Conservation (phyloP, 2,329 filamentous ascomycete genomes). For the Tolypocladium pustulatum region DNA sequence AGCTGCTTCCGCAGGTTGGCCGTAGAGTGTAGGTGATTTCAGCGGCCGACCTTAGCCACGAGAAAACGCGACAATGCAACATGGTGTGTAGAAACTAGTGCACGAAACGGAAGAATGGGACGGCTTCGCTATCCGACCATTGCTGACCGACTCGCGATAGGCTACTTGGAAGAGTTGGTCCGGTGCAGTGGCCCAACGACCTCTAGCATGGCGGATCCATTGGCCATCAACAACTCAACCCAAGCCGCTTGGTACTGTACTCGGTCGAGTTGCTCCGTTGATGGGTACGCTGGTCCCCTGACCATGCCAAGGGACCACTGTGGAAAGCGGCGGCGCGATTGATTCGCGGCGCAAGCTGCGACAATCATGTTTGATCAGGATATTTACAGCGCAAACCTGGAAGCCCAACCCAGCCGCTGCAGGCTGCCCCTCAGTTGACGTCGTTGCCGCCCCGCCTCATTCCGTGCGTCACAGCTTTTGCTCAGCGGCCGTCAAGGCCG, state of each 20-base stretch:
- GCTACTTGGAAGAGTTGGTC: background rate
- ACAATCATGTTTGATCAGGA: background rate
- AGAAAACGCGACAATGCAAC: background rate
- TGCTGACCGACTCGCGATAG: background rate
- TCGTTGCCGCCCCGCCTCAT: background rate
- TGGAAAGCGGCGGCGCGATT: background rate
- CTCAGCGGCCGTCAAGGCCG: background rate
- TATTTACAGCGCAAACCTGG: background rate
- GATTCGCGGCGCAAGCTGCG: background rate
- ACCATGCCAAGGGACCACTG: background rate
- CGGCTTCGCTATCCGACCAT: background rate
- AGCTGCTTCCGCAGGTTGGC: background rate
- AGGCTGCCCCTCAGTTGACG: background rate
- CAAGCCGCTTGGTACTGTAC: background rate
- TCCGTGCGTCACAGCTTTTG: background rate
- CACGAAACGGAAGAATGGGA: background rate
- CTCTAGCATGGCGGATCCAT: background rate
- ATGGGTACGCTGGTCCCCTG: background rate
- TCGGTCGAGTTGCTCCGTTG: background rate
- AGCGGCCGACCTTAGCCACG: too few relatives aligned
- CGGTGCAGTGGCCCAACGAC: background rate
- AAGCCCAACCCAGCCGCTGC: background rate
- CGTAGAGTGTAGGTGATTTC: too few relatives aligned
- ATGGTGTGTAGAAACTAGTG: background rate
- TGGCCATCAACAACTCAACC: background rate